A percentile compares a stretch with the other conserved stretches of the same genome.
Evolutionary conservation across 2,329 filamentous ascomycete species (phyloP).

Genomic region (Cladophialophora chaetospira): DNA sequence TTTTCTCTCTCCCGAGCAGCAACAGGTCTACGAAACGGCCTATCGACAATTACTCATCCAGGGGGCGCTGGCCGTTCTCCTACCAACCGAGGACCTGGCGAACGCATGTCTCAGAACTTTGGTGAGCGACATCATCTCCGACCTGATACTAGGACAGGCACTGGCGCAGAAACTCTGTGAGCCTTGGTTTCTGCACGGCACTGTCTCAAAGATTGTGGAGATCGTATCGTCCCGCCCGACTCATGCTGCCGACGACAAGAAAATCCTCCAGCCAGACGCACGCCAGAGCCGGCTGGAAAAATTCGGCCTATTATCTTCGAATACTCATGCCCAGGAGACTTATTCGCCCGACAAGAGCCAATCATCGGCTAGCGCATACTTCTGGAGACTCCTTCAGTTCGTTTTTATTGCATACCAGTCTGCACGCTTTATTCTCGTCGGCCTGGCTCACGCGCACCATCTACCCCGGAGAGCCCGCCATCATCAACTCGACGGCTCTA

Average conservation of each 20-base stretch:
- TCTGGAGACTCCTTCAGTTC: slow-evolving; percentile 57
- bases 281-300: slow-evolving; percentile 53
- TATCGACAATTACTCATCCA: slow-evolving; percentile 90
- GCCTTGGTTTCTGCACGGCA: slow-evolving; percentile 86
- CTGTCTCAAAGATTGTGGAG: slow-evolving; percentile 70
- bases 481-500: slow-evolving; percentile 17
- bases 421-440: slow-evolving; percentile 63
- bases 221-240: slow-evolving; percentile 40
- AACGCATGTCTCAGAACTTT: slow-evolving; percentile 82
- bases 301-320: slow-evolving; percentile 57
- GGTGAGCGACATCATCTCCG: slow-evolving; percentile 83
- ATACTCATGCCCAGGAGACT: slow-evolving; percentile 19
- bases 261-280: slow-evolving; percentile 35
- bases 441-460: slow-evolving; percentile 26
- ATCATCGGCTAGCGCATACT: slow-evolving; percentile 42
- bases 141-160: slow-evolving; percentile 82
- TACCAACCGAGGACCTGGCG: slow-evolving; percentile 89
- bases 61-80: slow-evolving; percentile 75
- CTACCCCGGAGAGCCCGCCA: slow-evolving; percentile 30
- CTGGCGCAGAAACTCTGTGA: slow-evolving; percentile 79
- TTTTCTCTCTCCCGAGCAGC: slow-evolving; percentile 40
- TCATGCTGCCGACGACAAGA: slow-evolving; percentile 13
- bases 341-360: slow-evolving; percentile 37
- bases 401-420: slow-evolving; percentile 58
- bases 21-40: slow-evolving; percentile 73